Evolutionary conservation across 169 alveolate species (phyloP).

Genomic region (Eimeria tenella): DNA sequence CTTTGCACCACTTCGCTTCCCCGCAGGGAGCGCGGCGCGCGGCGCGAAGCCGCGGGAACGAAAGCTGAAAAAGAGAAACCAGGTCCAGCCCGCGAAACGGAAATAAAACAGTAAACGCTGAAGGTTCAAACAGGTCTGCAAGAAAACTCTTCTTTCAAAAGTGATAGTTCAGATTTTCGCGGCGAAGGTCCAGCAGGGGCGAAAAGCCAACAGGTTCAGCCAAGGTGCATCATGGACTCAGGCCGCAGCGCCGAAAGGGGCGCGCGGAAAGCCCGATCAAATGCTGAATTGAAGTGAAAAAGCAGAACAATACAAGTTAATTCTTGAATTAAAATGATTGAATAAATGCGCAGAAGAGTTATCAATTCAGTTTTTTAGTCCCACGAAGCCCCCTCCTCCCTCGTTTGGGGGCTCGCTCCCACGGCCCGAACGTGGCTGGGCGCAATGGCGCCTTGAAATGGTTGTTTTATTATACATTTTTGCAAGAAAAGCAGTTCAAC

Average conservation of each 20-base stretch:
- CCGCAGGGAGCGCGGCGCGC: neutral
- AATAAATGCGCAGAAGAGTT: neutral
- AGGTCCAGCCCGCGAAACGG: neutral
- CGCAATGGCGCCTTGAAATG: too few species aligned
- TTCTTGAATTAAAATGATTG: too few species aligned
- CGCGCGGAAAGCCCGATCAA: too few species aligned
- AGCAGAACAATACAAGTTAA: neutral
- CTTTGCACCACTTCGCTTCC: neutral
- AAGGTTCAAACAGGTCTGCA: neutral
- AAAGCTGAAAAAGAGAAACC: neutral
- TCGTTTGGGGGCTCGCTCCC: too few species aligned
- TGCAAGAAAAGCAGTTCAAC: neutral
- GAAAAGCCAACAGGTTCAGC: too few species aligned
- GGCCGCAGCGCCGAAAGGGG: too few species aligned
- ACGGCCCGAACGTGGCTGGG: too few species aligned
- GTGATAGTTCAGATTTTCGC: neutral
- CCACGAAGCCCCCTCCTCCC: neutral
- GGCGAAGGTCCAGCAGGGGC: too few species aligned
- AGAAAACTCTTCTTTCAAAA: too few species aligned
- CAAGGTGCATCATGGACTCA: too few species aligned
- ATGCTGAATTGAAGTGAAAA: neutral
- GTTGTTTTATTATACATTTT: neutral
- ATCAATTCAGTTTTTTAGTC: neutral
- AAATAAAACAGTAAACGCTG: neutral
- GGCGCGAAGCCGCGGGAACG: neutral